Percentiles rank a stretch among this genome's conserved stretches.
Conservation (phyloP, 2,329 filamentous ascomycete species). For the Beauveria brongniartii region DNA sequence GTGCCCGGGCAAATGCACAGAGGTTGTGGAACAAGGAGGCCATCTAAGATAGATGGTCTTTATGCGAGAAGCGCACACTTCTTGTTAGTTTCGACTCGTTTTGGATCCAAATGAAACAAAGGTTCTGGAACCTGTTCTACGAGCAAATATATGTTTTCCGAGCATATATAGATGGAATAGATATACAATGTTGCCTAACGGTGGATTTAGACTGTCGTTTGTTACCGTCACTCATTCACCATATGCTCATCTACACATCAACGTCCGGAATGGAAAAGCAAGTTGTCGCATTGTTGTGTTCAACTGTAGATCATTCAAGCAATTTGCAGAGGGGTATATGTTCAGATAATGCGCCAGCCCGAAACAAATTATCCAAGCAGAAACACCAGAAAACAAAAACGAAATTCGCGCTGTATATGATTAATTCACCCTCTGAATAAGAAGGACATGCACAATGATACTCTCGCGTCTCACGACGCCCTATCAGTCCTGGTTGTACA, state of each 20-base stretch:
- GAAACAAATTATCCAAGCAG: not conserved
- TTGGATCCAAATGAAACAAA: not conserved
- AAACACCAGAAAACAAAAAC: not conserved
- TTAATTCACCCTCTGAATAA: not conserved
- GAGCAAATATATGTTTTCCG: not conserved
- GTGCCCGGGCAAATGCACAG: not conserved
- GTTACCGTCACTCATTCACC: not conserved
- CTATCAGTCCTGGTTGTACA: not conserved
- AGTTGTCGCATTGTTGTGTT: no score
- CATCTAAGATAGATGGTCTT: not conserved
- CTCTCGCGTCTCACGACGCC: not conserved
- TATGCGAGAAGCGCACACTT: not conserved
- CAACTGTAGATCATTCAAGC: not conserved
- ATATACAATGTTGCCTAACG: not conserved
- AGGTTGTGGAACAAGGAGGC: constrained; percentile 2
- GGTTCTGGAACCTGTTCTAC: not conserved
- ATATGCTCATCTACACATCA: not conserved
- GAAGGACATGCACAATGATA: not conserved
- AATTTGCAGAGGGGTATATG: no score
- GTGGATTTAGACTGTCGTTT: not conserved
- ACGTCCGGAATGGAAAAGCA: no score
- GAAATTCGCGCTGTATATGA: not conserved
- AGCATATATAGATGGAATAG: not conserved
- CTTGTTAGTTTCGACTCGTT: not conserved
- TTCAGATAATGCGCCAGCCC: not conserved